Evolutionary conservation across 805 yeast species (phyloP).

Genomic region (Phaffomyces antillensis): DNA sequence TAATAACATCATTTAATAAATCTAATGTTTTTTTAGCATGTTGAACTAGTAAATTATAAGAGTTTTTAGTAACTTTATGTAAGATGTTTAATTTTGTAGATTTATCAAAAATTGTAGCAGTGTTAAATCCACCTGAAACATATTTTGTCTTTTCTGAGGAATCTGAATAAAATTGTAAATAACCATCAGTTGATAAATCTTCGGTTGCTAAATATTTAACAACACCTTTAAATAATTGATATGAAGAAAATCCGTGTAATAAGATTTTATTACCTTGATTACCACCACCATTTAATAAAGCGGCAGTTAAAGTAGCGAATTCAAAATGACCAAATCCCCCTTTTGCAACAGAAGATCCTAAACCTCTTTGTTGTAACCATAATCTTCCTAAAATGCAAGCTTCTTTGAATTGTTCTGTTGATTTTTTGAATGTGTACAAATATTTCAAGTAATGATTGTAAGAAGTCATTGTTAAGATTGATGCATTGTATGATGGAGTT

Average conservation of each 20-base stretch:
- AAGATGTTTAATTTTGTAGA: conserved; percentile 69
- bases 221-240: conserved; percentile 88
- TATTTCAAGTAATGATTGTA: conserved; percentile 67
- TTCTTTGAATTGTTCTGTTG: conserved; percentile 76
- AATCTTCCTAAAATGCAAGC: conserved; percentile 82
- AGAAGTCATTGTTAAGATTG: conserved; percentile 62
- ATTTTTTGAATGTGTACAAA: conserved; percentile 66
- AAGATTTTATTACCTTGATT: conserved; percentile 66
- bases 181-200: conserved; percentile 59
- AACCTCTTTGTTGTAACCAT: conserved; percentile 88
- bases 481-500: conserved; percentile 83
- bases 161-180: conserved; percentile 57
- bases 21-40: conserved; percentile 64
- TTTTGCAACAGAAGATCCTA: conserved; percentile 50
- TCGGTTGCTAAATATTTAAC: conserved; percentile 74
- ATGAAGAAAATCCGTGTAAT: conserved; percentile 83
- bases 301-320: conserved; percentile 74
- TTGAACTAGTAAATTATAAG: conserved; percentile 53
- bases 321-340: conserved; percentile 94
- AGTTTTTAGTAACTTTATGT: conserved; percentile 69
- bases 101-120: conserved; percentile 73
- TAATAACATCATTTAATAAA: conserved; percentile 69
- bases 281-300: conserved; percentile 80
- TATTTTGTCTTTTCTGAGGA: conserved; percentile 29
- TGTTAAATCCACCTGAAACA: conserved; percentile 54